Percentiles rank a stretch among this genome's conserved stretches.
Evolutionary conservation across 495 filamentous ascomycete genomes (phyloP).

Genomic region (Durotheca rogersii): DNA sequence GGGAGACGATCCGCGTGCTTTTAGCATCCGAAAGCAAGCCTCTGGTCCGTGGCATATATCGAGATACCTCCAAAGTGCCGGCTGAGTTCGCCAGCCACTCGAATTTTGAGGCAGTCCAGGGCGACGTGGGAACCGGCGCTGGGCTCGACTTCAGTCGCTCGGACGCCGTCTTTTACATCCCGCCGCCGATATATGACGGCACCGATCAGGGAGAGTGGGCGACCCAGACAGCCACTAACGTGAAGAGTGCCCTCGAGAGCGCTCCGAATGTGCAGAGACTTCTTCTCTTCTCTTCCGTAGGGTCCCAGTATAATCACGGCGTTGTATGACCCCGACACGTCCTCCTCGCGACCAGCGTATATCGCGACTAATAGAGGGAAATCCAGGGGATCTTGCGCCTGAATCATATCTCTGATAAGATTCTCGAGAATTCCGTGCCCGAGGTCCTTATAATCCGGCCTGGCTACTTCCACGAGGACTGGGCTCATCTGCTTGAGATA

Average conservation of each 20-base stretch:
- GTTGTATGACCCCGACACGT: background rate
- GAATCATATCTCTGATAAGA: conserved; percentile 3
- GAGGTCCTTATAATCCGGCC: conserved; percentile 3
- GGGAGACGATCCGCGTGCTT: background rate
- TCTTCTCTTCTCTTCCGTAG: background rate
- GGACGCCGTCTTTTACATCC: conserved; percentile 6
- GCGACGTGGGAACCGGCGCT: background rate
- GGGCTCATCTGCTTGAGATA: background rate
- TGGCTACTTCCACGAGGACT: background rate
- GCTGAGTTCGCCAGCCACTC: background rate
- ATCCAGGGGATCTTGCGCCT: background rate
- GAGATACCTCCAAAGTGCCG: background rate
- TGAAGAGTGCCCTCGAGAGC: background rate
- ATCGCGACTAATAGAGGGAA: background rate
- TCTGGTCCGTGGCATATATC: conserved; percentile 1
- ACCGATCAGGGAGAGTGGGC: background rate
- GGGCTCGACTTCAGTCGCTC: background rate
- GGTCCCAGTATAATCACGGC: conserved; percentile 1
- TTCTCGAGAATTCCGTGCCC: background rate
- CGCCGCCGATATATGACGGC: conserved; percentile 8
- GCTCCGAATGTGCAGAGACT: conserved; percentile 2
- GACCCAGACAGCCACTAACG: background rate
- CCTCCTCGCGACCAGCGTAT: background rate
- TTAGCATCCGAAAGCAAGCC: background rate
- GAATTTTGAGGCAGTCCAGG: background rate